Conservation (phyloP, 2,329 filamentous ascomycete species). For the Sphaerulina vaccinii region DNA sequence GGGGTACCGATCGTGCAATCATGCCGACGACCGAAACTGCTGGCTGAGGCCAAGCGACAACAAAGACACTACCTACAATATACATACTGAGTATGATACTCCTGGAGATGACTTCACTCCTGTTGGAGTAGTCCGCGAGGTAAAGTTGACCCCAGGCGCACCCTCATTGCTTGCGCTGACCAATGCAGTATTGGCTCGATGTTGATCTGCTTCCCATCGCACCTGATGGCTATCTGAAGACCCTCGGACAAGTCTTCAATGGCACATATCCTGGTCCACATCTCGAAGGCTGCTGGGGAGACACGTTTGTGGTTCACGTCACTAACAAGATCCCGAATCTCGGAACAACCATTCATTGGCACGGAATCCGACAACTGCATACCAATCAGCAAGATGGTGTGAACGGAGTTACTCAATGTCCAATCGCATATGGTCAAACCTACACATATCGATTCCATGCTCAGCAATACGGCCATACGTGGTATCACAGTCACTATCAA, state of each 20-base stretch:
- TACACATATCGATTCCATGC: slow-evolving; percentile 44
- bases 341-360: slow-evolving; percentile 54
- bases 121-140: slow-evolving; percentile 33
- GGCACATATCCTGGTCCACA: slow-evolving; percentile 49
- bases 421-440: slow-evolving; percentile 59
- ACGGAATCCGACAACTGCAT: slow-evolving; percentile 52
- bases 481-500: slow-evolving; percentile 37
- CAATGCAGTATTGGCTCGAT: slow-evolving; percentile 46
- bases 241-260: slow-evolving; percentile 39
- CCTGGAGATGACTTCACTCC: slow-evolving; percentile 21
- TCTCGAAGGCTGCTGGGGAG: slow-evolving; percentile 43
- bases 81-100: slow-evolving; percentile 33
- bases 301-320: slow-evolving; percentile 30
- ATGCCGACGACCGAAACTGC: slow-evolving; percentile 26
- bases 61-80: slow-evolving; percentile 29
- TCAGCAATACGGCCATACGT: slow-evolving; percentile 34
- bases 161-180: slow-evolving; percentile 25
- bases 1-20: slow-evolving; percentile 25
- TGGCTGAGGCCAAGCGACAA: slow-evolving; percentile 26
- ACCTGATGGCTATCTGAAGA: slow-evolving; percentile 32
- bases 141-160: not conserved
- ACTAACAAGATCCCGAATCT: slow-evolving; percentile 45
- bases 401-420: slow-evolving; percentile 58
- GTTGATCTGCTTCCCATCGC: slow-evolving; percentile 42
- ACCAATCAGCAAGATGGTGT: slow-evolving; percentile 56